Conservation (phyloP, 805 yeast genomes). For the Maudiozyma pseudohumilis region DNA sequence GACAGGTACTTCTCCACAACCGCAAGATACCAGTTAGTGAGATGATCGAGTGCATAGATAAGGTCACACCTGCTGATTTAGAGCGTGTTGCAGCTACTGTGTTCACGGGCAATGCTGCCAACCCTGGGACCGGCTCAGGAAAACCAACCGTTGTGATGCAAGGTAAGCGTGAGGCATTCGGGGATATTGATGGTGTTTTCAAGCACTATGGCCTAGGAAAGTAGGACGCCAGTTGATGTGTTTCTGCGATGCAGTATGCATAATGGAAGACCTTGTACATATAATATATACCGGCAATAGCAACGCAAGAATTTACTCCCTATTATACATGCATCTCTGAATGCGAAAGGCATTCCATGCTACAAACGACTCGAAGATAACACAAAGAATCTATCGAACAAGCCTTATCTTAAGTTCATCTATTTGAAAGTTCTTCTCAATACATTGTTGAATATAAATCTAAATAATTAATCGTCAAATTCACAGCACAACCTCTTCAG, state of each 20-base stretch:
- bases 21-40: slow-evolving; percentile 64
- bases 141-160: slow-evolving; percentile 82
- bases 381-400: no score
- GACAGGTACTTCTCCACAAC: slow-evolving; percentile 84
- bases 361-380: no score
- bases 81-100: slow-evolving; percentile 65
- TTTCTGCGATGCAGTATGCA: no score
- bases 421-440: no score
- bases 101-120: slow-evolving; percentile 51
- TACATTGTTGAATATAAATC: not conserved
- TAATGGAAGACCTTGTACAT: no score
- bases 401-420: no score
- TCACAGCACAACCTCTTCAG: slow-evolving; percentile 8
- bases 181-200: slow-evolving; percentile 64
- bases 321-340: no score
- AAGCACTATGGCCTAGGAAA: slow-evolving; percentile 65
- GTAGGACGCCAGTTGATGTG: no score
- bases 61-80: slow-evolving; percentile 57
- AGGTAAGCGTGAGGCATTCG: slow-evolving; percentile 78
- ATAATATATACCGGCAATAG: no score
- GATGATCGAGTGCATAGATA: slow-evolving; percentile 70
- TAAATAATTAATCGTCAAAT: not conserved
- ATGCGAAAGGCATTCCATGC: no score
- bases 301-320: no score
- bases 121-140: slow-evolving; percentile 42